Base-by-base conservation (phyloP, 106 monocot genomes). In the Apostasia shenzhenica region DNA sequence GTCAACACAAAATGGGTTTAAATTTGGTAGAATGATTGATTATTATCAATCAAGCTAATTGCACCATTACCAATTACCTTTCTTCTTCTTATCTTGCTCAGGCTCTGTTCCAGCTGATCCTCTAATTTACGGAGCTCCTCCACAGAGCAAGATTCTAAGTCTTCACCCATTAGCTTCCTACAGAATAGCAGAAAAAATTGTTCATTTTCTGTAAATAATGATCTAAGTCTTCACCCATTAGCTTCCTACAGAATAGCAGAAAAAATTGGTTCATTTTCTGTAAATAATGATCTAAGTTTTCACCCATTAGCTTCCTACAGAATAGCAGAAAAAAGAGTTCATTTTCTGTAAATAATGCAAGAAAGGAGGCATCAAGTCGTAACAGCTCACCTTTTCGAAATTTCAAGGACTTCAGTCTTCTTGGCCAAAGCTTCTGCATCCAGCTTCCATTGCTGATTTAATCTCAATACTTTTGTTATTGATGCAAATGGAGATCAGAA, bases 121-220 rank as follows among this genome's bases (percentile, higher is more conserved):
- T 87, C 87, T 56, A 83, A 48, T 68, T 87, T 74, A 41, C 75
- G 74, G 54, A 87, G 67, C 57, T 87, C 87, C 26, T 78, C 71
- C 1, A 71, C 2, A 3, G 87, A 80, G 69, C 87, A 83, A 52
- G 80, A 74, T 59, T 74, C 77, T 47, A 87, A 14, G 61, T 52
- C 72, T 66, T 87, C 72, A 43, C 82, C 87, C 41, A 78, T 13
- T 1, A 83, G 69, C 52, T 80, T 83, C 65, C 87, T 87, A 75
- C 52, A 75, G 53, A 48, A 61, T 50, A 41, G 9, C 8, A 12
- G 6, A 26, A 26, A 26, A 26, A 26, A 26, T 26, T 26, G 26
- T 26, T 26, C 26, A 26, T 26, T 26, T 26, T 26, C 26, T 26
- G 26, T 26, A 26, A 26, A 26, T 26, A 26, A 26, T 26, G 26